Evolutionary conservation across 78 protist genomes (phyloP).

Genomic region (Dictyostelium purpureum): DNA sequence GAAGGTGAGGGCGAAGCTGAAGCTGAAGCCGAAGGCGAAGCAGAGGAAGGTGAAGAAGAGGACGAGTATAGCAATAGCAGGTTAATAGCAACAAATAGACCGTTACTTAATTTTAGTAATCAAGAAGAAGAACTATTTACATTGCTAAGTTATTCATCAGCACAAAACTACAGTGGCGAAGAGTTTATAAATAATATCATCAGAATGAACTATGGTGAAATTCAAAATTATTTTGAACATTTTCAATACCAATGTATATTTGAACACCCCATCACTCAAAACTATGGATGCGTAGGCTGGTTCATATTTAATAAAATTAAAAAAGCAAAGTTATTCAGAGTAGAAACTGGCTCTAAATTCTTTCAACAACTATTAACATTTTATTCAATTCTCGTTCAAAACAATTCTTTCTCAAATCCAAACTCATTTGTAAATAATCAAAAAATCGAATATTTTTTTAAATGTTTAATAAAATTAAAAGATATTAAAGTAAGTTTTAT

Average conservation of each 20-base stretch:
- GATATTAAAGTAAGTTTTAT: neutral
- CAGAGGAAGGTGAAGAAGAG: neutral
- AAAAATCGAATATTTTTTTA: neutral
- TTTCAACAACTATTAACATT: conserved; percentile 22
- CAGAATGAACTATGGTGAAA: neutral
- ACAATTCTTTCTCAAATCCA: neutral
- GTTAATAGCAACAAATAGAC: neutral
- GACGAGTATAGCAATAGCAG: neutral
- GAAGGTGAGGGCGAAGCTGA: conserved; percentile 27
- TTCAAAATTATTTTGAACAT: neutral
- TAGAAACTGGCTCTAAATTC: conserved; percentile 24
- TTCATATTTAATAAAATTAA: conserved; percentile 24
- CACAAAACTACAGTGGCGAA: neutral
- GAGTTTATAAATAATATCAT: neutral
- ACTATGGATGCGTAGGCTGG: conserved; percentile 38
- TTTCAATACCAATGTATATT: neutral
- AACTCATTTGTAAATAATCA: neutral
- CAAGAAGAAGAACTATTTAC: neutral
- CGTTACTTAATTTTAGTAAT: neutral
- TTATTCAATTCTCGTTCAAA: neutral
- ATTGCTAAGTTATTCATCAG: no score
- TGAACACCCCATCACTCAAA: conserved; percentile 15
- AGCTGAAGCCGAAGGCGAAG: neutral
- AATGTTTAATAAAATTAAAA: neutral
- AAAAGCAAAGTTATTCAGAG: neutral